phyloP scores from a whole-genome alignment of 768 basidiomycete species.

The Favolaschia claudopus region DNA sequence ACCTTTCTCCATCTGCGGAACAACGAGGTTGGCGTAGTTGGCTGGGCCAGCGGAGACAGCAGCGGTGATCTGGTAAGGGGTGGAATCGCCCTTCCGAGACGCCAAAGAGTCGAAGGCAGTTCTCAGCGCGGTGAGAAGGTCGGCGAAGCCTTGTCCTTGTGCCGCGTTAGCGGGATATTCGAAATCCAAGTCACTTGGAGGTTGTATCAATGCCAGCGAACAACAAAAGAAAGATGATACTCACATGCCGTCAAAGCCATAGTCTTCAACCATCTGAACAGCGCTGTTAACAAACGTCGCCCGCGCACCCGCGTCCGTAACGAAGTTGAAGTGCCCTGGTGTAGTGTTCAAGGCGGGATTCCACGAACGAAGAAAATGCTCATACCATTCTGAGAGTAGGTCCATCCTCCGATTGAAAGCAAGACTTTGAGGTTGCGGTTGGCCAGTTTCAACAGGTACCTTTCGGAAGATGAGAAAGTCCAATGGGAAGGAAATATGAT shows the following conservation, averaged over 20 bases:
- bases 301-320: conserved; percentile 57
- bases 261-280: conserved; percentile 71
- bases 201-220: conserved; percentile 1
- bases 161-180: conserved; percentile 71
- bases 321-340: conserved; percentile 70
- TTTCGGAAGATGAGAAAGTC: too few relatives aligned
- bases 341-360: not conserved
- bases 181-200: conserved; percentile 72
- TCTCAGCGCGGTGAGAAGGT: conserved; percentile 68
- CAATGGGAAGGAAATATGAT: too few relatives aligned
- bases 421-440: conserved; percentile 62
- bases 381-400: conserved; percentile 68
- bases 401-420: conserved; percentile 69
- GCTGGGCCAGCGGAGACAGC: conserved; percentile 70
- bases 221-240: conserved; percentile 28
- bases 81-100: conserved; percentile 63
- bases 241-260: conserved; percentile 83
- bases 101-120: conserved; percentile 67
- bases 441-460: conserved; percentile 65
- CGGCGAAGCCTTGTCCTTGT: conserved; percentile 72
- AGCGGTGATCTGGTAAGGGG: conserved; percentile 66
- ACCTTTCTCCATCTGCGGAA: conserved; percentile 65
- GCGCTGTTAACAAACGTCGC: conserved; percentile 67
- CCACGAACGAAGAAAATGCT: not conserved
- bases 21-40: conserved; percentile 64